These are phyloP conservation scores for Trichoderma aggressivum DNA, from an alignment of 2,329 filamentous ascomycete genomes.

Conservation along the genomic window DNA sequence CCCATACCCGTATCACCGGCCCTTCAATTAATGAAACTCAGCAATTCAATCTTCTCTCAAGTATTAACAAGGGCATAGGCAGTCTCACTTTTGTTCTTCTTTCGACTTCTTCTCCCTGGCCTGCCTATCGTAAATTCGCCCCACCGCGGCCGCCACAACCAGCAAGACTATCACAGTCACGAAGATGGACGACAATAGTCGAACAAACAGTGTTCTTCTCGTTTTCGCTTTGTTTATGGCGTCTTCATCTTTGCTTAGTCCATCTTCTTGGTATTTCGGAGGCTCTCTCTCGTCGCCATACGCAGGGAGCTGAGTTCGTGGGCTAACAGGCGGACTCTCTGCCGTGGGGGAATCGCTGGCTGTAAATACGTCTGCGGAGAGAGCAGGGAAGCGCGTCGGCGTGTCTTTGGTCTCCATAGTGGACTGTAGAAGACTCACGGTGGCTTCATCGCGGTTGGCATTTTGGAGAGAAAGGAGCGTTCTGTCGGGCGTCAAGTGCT, in stretches of 20 bases:
- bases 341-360: conserved; percentile 16
- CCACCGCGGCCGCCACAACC: conserved; percentile 26
- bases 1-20: not conserved
- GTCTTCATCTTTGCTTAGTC: not conserved
- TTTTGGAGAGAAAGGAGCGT: not conserved
- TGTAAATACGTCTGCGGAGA: conserved; percentile 10
- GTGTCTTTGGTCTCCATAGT: conserved; percentile 20
- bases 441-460: not conserved
- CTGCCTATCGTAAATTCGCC: conserved; percentile 19
- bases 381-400: conserved; percentile 16
- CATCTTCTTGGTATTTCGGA: conserved; percentile 21
- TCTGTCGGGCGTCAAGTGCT: not conserved
- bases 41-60: not conserved
- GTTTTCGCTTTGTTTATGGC: conserved; percentile 14
- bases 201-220: conserved; percentile 22
- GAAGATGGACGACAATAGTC: conserved; percentile 26
- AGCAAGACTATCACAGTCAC: conserved; percentile 26
- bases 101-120: not conserved
- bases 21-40: not conserved
- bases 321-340: conserved; percentile 18
- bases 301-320: conserved; percentile 21
- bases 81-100: not conserved
- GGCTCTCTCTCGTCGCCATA: conserved; percentile 24
- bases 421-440: not conserved
- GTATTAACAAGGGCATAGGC: not conserved